Evolutionary conservation across 2,329 filamentous ascomycete genomes (phyloP), one percentile per base, ranked within the genome.

Genomic region (Penicillium thymicola): DNA sequence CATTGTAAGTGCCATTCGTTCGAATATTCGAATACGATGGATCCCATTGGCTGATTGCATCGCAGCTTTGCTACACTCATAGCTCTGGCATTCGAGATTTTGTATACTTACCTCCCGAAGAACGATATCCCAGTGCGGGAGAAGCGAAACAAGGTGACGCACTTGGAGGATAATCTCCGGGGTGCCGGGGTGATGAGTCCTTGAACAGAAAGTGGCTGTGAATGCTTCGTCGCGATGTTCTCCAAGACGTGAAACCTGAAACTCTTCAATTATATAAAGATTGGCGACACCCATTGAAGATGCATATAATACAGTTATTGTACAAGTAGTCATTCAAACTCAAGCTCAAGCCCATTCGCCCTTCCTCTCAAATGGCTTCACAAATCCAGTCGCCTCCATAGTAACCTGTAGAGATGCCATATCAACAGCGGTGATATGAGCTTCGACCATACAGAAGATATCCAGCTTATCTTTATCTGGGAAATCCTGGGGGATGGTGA

Each of bases 391-490:
- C n/a, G 67, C 68, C 47, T 75, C 69, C 68, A 75, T 65, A 30
- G 63, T 59, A 30, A 75, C 72, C 25, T 71, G 41, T 45, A 64
- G 46, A 10, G 56, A 62, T 3, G 70, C 65, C 63, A 75, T 61
- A 65, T 75, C 70, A 13, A 75, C 67, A 14, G 61, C 62, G 0
- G 60, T 65, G 25, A 75, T 71, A 49, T 64, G 69, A 2, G 72
- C 73, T 50, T 75, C 70, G 36, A 75, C 72, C 4, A 69, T 51
- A 27, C 67, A 68, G 34, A 73, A 67, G 7, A 72, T 59, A 46
- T 70, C 67, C 43, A 72, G 55, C 18, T 68, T 32, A 13, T 66
- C 61, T 21, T 50, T 56, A 14, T 50, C 68, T 3, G 54, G 37
- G 40, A 70, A 62, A 14, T 58, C 57, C 5, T 65, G 53, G 1